Evolutionary conservation across 352 stramenopile genomes (phyloP), one percentile per base, ranked within the genome.

Genomic region (Hyphochytrium catenoides): DNA sequence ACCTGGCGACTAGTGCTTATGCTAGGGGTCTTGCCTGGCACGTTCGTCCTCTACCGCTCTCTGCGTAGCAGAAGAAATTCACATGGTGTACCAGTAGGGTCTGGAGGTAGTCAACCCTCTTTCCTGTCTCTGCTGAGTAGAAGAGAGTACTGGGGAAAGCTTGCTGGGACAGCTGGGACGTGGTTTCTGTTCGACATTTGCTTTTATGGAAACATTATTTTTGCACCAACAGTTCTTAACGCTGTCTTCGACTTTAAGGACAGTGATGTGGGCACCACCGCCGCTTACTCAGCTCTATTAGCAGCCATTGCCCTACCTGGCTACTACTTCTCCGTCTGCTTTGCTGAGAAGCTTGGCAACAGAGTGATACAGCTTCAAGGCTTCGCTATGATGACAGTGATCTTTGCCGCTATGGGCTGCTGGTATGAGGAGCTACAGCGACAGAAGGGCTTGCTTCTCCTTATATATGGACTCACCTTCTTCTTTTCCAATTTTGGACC

Each of bases 131-230:
- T 8, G 6, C 4, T 11, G 17, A 29, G 30, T 6, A n/a, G 38
- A 41, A 14, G 31, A n/a, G 28, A n/a, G n/a, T 35, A 32, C 26
- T 8, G 17, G 9, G 20, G 26, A 14, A 16, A 41, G 36, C 54
- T 74, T 15, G 53, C 87, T 14, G 76, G 76, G 15, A 77, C 74
- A 1, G 56, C 57, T n/a, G 43, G 68, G 8, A 69, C 61, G n/a
- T 91, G 76, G 76, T 88, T 90, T 44, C 51, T 91, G 8, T 88
- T 88, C 42, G 76, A 91, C 53, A 58, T 91, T 21, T 65, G 66
- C 5, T 89, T 85, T 31, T 88, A 88, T 45, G 73, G 63, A 22
- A 85, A 88, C 44, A 52, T 77, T 26, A 62, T 88, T 39, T 88
- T 88, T 47, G 77, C 66, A 26, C 64, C 69, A 1, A 67, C 74